These are phyloP conservation scores for Suillus discolor DNA, from an alignment of 768 basidiomycete species.

Conservation along the genomic window DNA sequence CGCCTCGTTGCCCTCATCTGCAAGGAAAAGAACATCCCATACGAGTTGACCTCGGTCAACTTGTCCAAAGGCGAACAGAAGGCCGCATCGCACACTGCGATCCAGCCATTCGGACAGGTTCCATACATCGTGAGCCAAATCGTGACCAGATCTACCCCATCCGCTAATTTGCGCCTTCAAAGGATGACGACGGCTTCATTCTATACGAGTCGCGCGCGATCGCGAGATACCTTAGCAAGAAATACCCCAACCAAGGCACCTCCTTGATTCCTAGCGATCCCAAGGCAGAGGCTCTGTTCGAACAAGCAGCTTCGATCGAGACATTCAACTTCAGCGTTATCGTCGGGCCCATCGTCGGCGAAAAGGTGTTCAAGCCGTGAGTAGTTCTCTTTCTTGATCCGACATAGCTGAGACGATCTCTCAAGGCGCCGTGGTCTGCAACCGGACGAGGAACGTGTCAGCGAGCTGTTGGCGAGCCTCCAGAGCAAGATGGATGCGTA, in stretches of 20 bases:
- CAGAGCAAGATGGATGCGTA: conserved; percentile 50
- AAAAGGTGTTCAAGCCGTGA: conserved; percentile 57
- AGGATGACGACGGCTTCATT: conserved; percentile 65
- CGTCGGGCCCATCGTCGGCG: conserved; percentile 40
- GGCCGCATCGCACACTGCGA: conserved; percentile 38
- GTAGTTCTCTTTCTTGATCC: conserved; percentile 15
- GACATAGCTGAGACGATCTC: conserved; percentile 5
- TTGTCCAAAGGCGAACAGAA: conserved; percentile 49
- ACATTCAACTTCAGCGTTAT: conserved; percentile 48
- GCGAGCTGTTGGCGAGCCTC: conserved; percentile 21
- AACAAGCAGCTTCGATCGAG: conserved; percentile 48
- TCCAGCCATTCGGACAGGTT: conserved; percentile 63
- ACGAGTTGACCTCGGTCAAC: conserved; percentile 50
- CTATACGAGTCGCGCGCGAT: conserved; percentile 69
- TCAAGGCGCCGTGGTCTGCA: conserved; percentile 21
- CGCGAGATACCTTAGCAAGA: conserved; percentile 55
- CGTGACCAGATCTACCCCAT: background rate
- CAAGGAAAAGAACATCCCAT: conserved; percentile 60
- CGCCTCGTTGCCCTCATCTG: conserved; percentile 52
- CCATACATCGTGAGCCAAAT: conserved; percentile 41
- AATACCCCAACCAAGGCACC: conserved; percentile 54
- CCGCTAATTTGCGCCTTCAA: background rate
- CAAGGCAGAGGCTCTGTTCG: conserved; percentile 34
- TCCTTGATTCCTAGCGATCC: conserved; percentile 49
- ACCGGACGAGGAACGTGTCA: conserved; percentile 25